Evolutionary conservation across 179 eudicot genomes (phyloP), one percentile per base, ranked within the genome.

Genomic region (Vitellaria paradoxa): DNA sequence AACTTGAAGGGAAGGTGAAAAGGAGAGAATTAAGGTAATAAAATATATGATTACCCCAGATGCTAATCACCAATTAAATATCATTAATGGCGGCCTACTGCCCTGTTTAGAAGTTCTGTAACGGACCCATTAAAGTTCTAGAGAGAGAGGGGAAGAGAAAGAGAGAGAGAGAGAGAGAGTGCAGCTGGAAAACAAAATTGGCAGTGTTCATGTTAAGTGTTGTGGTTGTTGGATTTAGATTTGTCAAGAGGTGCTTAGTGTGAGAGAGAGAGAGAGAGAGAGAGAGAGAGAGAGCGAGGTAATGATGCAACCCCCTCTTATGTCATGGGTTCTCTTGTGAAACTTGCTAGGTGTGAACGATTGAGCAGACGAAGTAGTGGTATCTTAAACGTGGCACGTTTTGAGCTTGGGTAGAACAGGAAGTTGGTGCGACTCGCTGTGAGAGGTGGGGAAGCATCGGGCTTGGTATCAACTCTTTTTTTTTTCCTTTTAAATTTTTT

Each of bases 91-190:
- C 80, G 49, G 80, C 74, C 84, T 78, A 82, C 78, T 79, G 52
- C 67, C 60, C 75, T 67, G 69, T 67, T 65, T 82, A 18, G 82
- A 72, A 76, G 55, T 78, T 46, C 37, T 77, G 85, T 77, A 81
- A 85, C 79, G 80, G 73, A 77, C 84, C 76, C 72, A 63, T 23
- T 18, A 9, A 30, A 30, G 42, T 67, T 53, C 10, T 61, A 68
- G 52, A 60, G 77, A 61, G 65, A 68, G 77, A 66, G 14, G 40
- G 59, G 13, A 45, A 24, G 11, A 11, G 15, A 53, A 47, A 15
- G 20, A 13, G 71, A 24, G 62, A 59, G 17, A 69, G 40, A 49
- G 15, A 52, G 57, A 15, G n/a, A 13, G 71, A 23, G n/a, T n/a
- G 61, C 24, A 12, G 72, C 6, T 12, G 57, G 62, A 59, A 23